Evolutionary conservation across 495 filamentous ascomycete species (phyloP).

Genomic region (Neurospora africana): DNA sequence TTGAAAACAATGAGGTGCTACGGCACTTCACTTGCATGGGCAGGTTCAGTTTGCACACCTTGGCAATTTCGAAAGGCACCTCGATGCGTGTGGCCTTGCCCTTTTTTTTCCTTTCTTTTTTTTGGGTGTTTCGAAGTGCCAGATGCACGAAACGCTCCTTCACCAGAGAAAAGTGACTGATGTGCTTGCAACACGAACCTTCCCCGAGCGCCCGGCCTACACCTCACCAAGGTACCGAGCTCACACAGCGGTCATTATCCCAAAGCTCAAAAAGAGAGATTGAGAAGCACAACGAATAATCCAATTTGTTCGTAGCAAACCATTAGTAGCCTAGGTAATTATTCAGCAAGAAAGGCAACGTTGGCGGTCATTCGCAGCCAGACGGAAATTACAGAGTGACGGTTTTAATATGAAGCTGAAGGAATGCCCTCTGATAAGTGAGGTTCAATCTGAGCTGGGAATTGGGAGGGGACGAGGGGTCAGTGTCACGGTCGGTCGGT

Average conservation of each 20-base stretch:
- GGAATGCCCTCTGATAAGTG: background rate
- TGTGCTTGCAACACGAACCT: background rate
- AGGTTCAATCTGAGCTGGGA: background rate
- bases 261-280: background rate
- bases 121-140: background rate
- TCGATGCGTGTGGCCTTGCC: background rate
- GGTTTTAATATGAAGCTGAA: background rate
- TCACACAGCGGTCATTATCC: background rate
- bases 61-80: background rate
- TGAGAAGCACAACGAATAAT: background rate
- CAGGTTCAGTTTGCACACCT: background rate
- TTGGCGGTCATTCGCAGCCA: background rate
- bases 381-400: background rate
- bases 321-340: background rate
- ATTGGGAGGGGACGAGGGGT: background rate
- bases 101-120: background rate
- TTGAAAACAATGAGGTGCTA: background rate
- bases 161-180: background rate
- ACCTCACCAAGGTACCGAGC: background rate
- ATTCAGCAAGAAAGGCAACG: background rate
- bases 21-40: background rate
- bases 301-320: background rate
- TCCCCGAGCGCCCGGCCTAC: background rate
- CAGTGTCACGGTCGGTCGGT: background rate
- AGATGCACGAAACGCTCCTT: background rate